phyloP scores from a whole-genome alignment of 345 rosid genomes.

The Eucalyptus globulus region DNA sequence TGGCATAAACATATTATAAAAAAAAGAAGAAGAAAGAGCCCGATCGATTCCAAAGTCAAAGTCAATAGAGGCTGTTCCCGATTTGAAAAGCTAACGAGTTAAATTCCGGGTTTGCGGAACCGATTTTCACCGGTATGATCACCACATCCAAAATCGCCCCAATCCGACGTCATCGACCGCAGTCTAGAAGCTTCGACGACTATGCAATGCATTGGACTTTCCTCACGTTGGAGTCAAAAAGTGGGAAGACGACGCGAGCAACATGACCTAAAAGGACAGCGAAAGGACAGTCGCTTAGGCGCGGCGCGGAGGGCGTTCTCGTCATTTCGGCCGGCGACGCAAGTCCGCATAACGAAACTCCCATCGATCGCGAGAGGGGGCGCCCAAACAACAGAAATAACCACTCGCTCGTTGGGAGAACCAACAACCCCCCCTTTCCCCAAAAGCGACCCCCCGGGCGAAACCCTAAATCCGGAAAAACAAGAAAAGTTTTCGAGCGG shows the following conservation, averaged over 20 bases:
- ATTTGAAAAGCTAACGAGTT: not conserved
- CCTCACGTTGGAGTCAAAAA: not conserved
- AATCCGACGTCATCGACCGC: not conserved
- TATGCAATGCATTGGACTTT: not conserved
- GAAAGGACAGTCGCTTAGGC: fast-evolving
- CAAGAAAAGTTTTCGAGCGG: not conserved
- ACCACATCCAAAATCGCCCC: not conserved
- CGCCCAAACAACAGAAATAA: not conserved
- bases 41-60: not conserved
- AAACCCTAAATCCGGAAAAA: not conserved
- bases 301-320: not conserved
- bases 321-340: not conserved
- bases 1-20: not conserved
- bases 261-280: not conserved
- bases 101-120: not conserved
- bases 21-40: not conserved
- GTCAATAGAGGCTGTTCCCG: not conserved
- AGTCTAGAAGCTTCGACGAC: not conserved
- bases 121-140: not conserved
- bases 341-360: not conserved
- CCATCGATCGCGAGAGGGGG: not conserved
- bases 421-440: not conserved
- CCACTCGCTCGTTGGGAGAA: not conserved
- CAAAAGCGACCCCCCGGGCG: not conserved
- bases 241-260: not conserved